Conservation (phyloP, 164 flowering plant species). For the Dillenia turbinata region DNA sequence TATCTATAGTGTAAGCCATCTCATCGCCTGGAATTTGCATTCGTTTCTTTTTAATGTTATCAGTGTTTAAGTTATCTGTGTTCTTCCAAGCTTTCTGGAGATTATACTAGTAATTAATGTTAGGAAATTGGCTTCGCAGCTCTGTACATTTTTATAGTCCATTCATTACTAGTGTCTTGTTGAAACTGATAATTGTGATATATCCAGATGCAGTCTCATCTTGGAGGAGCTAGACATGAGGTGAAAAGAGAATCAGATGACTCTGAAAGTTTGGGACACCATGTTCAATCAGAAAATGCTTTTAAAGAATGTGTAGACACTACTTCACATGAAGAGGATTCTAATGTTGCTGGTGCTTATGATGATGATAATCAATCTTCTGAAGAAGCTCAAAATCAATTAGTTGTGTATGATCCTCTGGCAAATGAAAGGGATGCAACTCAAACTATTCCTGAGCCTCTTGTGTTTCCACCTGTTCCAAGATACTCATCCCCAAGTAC, state of each 20-base stretch:
- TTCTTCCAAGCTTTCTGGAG: too few relatives aligned
- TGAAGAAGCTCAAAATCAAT: conserved; percentile 31
- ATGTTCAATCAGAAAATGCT: conserved; percentile 9
- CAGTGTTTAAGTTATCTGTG: too few relatives aligned
- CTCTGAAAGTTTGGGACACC: conserved; percentile 12
- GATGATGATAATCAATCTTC: conserved; percentile 21
- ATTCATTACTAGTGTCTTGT: background rate
- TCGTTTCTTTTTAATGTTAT: too few relatives aligned
- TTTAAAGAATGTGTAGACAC: conserved; percentile 14
- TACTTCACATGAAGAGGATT: conserved; percentile 23
- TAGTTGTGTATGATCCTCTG: conserved; percentile 55
- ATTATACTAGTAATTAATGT: too few relatives aligned
- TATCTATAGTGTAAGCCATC: too few relatives aligned
- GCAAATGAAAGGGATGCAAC: conserved; percentile 21
- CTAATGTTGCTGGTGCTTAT: conserved; percentile 12
- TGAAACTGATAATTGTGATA: conserved; percentile 4
- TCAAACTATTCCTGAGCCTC: conserved; percentile 25
- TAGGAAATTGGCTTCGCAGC: too few relatives aligned
- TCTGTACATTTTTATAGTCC: too few relatives aligned
- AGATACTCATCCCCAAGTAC: conserved; percentile 10
- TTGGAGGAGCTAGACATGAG: conserved; percentile 9
- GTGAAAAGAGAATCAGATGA: conserved; percentile 22
- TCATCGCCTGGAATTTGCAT: too few relatives aligned
- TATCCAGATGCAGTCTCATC: conserved; percentile 18
- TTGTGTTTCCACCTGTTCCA: conserved; percentile 15